Percentiles rank a stretch among this genome's conserved stretches.
phyloP scores from a whole-genome alignment of 164 flowering plant genomes.

The Buxus sempervirens region DNA sequence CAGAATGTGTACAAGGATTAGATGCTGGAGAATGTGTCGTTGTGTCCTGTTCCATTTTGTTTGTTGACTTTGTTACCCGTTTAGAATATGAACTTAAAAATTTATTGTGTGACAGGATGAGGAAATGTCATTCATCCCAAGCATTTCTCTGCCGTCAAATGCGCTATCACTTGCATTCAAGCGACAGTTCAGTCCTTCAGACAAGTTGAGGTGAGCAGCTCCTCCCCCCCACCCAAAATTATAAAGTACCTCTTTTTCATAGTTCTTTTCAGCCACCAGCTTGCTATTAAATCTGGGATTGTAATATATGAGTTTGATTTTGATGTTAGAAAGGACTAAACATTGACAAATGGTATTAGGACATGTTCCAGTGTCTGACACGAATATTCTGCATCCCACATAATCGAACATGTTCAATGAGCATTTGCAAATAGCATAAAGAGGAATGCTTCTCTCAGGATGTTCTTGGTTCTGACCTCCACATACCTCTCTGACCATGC shows the following conservation, averaged over 20 bases:
- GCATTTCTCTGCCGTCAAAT: slow-evolving; percentile 82
- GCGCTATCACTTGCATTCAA: slow-evolving; percentile 83
- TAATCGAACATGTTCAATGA: too few relatives aligned
- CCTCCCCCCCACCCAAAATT: neutral
- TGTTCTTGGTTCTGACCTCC: neutral
- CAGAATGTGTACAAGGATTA: neutral
- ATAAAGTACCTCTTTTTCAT: slow-evolving; percentile 7
- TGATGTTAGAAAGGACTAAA: too few relatives aligned
- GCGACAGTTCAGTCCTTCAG: slow-evolving; percentile 70
- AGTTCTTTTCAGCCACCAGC: too few relatives aligned
- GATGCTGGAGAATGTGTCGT: neutral
- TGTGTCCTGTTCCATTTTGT: neutral
- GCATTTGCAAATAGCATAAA: too few relatives aligned
- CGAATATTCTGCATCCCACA: too few relatives aligned
- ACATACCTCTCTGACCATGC: neutral
- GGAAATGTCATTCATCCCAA: slow-evolving; percentile 75
- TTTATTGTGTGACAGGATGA: slow-evolving; percentile 60
- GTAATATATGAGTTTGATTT: too few relatives aligned
- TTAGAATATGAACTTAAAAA: slow-evolving; percentile 8
- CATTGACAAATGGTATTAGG: too few relatives aligned
- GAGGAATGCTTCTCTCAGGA: neutral
- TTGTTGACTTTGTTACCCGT: neutral
- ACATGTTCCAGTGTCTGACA: too few relatives aligned
- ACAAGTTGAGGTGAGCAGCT: slow-evolving; percentile 72
- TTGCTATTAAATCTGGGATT: too few relatives aligned